Conservation (phyloP, 2,329 filamentous ascomycete genomes). For the Amesomyces nigricolor region DNA sequence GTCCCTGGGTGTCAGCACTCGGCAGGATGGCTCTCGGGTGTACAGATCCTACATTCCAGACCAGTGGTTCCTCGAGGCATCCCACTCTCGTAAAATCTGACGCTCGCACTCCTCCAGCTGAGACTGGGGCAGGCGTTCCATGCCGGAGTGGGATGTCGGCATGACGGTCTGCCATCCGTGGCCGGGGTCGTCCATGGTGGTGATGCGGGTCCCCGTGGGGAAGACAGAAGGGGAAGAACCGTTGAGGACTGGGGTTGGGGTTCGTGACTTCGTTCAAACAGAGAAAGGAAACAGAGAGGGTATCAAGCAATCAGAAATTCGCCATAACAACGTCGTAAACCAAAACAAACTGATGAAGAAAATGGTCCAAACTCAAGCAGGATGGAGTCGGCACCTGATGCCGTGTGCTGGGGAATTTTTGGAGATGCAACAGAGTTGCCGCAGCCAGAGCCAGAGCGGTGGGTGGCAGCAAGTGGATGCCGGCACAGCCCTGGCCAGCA, state of each 20-base stretch:
- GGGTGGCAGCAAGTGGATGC: slow-evolving; percentile 1
- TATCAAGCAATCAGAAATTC: not conserved
- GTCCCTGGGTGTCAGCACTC: slow-evolving; percentile 4
- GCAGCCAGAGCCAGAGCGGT: not conserved
- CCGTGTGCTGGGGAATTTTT: not conserved
- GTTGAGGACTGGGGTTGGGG: not conserved
- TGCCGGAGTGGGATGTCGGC: slow-evolving; percentile 25
- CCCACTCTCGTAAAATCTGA: slow-evolving; percentile 28
- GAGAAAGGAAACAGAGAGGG: not conserved
- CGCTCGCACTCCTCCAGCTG: slow-evolving; percentile 28
- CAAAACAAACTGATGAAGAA: not conserved
- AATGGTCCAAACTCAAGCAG: not conserved
- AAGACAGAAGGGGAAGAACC: not conserved
- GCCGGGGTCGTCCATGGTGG: slow-evolving; percentile 24
- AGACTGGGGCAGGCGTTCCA: slow-evolving; percentile 23
- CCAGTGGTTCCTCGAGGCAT: slow-evolving; percentile 26
- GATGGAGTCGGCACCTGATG: not conserved
- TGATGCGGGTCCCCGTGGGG: slow-evolving; percentile 12
- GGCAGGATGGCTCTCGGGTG: not conserved
- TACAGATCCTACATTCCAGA: slow-evolving; percentile 25
- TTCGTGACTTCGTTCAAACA: not conserved
- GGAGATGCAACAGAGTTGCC: not conserved
- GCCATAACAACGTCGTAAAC: not conserved
- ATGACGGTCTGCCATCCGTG: slow-evolving; percentile 29
- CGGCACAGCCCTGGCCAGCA: slow-evolving; percentile 16